A percentile compares a stretch with the other conserved stretches of the same genome.
These are phyloP conservation scores for Pseudogymnoascus sp. DNA, from an alignment of 2,329 filamentous ascomycete species.

Conservation along the genomic window DNA sequence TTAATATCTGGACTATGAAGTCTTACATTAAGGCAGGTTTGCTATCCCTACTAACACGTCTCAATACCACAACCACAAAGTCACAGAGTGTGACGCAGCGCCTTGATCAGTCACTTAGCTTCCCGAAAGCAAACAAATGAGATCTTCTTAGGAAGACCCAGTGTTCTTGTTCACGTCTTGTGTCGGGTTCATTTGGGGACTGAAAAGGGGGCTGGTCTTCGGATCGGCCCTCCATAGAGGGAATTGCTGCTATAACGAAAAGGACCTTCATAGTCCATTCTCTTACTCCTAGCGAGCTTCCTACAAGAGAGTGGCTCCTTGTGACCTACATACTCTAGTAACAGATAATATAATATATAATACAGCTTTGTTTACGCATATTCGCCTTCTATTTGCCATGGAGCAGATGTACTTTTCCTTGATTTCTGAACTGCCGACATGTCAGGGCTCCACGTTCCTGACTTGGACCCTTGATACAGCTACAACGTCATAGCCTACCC, in stretches of 20 bases:
- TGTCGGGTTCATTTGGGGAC: slow-evolving; percentile 32
- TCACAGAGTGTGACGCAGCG: slow-evolving; percentile 18
- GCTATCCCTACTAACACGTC: background rate
- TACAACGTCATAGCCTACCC: background rate
- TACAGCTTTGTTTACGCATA: background rate
- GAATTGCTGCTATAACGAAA: slow-evolving; percentile 37
- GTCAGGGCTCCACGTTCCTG: background rate
- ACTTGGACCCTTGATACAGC: background rate
- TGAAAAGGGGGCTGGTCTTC: slow-evolving; percentile 29
- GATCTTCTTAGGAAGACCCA: slow-evolving; percentile 36
- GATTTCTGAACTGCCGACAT: background rate
- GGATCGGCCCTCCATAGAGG: slow-evolving; percentile 30
- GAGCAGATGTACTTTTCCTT: background rate
- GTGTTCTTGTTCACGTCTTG: slow-evolving; percentile 38
- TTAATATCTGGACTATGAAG: background rate
- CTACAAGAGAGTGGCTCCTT: slow-evolving; percentile 43
- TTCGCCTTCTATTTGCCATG: background rate
- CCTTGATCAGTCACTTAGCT: slow-evolving; percentile 38
- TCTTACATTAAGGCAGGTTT: background rate
- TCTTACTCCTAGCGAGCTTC: slow-evolving; percentile 35
- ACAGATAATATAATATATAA: background rate
- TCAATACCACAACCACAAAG: background rate
- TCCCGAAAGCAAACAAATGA: slow-evolving; percentile 31
- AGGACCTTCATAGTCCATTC: slow-evolving; percentile 48
- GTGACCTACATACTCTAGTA: slow-evolving; percentile 35